These are phyloP conservation scores for Penicillium sp. DNA, from an alignment of 2,329 filamentous ascomycete genomes.

Conservation along the genomic window DNA sequence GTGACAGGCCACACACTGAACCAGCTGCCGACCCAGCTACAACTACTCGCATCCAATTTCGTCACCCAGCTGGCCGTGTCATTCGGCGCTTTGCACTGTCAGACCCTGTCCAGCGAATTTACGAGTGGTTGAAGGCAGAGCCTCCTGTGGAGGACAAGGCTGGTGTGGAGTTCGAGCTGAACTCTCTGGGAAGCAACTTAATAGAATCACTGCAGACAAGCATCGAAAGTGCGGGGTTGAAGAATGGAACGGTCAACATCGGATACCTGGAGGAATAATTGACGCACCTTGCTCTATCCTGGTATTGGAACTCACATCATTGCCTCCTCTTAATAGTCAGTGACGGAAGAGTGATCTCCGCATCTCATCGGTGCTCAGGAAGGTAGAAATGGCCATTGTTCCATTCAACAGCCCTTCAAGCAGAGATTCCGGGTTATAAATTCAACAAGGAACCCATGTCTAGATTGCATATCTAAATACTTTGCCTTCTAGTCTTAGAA, in stretches of 20 bases:
- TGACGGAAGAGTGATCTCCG: background rate
- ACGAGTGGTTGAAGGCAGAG: conserved; percentile 90
- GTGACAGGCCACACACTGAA: conserved; percentile 72
- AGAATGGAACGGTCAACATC: conserved; percentile 93
- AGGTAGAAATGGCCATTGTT: background rate
- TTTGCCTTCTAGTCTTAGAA: background rate
- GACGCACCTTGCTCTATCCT: background rate
- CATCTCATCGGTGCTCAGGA: background rate
- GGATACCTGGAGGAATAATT: conserved; percentile 70
- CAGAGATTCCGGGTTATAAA: background rate
- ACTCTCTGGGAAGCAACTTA: conserved; percentile 82
- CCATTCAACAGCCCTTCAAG: background rate
- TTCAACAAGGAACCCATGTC: background rate
- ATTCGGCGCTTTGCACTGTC: conserved; percentile 79
- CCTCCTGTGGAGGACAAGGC: conserved; percentile 78
- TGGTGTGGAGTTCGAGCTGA: conserved; percentile 80
- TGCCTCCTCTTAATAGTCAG: background rate
- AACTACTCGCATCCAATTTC: conserved; percentile 89
- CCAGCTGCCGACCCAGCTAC: conserved; percentile 69
- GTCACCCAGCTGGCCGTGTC: conserved; percentile 78
- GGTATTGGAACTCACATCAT: background rate
- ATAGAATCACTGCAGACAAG: conserved; percentile 72
- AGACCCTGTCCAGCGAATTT: conserved; percentile 79
- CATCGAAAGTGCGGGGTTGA: conserved; percentile 79
- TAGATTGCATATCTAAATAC: background rate